Evolutionary conservation across 2,329 filamentous ascomycete species (phyloP), one percentile per base, ranked within the genome.

Genomic region (Penicillium sp.): DNA sequence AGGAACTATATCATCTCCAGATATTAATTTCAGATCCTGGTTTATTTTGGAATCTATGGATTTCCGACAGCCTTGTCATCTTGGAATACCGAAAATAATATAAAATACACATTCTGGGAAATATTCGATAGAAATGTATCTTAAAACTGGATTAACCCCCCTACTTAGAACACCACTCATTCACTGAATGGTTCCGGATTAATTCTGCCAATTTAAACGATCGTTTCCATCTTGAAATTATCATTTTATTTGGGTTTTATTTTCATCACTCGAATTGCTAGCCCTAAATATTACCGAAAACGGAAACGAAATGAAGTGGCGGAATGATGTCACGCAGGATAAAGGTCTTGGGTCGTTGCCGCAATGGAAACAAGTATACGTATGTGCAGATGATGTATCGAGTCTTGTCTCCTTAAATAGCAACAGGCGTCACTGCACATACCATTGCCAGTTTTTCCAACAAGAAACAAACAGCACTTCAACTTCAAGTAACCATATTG

Each of bases 321-420:
- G 48, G 35, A 20, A 52, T 57, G 55, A 57, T 52, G 55, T 57
- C 55, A 57, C 54, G 35, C 14, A 38, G 18, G n/a, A 51, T 26
- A 28, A 33, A 23, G 18, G 38, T 38, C 35, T 38, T 14, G 26
- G n/a, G 30, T 52, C 26, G 2, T 11, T n/a, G 18, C 11, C 3
- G 40, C 24, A 21, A 20, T 9, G 7, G 7, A 21, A 11, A 42
- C 18, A n/a, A 3, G 16, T 3, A 3, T 11, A 21, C 5, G 46
- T 23, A 38, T 50, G 16, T 38, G 26, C 14, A 16, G 20, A 42
- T 51, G 28, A 51, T 40, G n/a, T 40, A 42, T 28, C 21, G 38
- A n/a, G 24, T 42, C 11, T 40, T 49, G 16, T 43, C 5, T 7
- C n/a, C 20, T 23, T n/a, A 51, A 42, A 51, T 30, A 43, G 8